Base-by-base conservation (phyloP, 352 stramenopile species). In the Peronosclerospora sorghi region DNA sequence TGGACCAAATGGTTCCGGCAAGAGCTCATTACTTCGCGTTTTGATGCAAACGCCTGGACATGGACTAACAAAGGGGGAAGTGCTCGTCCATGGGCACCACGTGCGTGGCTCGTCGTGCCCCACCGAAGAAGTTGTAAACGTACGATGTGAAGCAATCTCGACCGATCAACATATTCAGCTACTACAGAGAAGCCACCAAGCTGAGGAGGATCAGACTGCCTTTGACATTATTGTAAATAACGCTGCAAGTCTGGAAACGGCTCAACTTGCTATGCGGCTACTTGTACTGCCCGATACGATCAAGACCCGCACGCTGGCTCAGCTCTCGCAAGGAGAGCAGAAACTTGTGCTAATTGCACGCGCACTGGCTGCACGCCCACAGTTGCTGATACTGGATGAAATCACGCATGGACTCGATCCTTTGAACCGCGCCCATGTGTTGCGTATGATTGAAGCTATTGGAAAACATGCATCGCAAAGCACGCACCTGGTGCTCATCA, bases 271-370 rank as follows among this genome's bases (percentile, higher is more conserved):
- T 6, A 54, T 59, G 18, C 40, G 51, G 13, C 44, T 86, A 2
- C 39, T 86, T 28, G 48, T 21, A 12, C 53, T 86, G 9, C 48
- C 56, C 1, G 38, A 44, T 17, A 39, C 61, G 12, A 49, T 82
- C 13, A 42, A 62, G 15, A 48, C 53, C 1, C 66, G 68, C 34
- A 47, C 46, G 15, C 84, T 97, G 23, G 50, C 59, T 8, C 51
- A 78, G 4, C 62, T 97, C 6, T 95, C 84, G 12, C 86, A 96
- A 49, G 89, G 89, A 19, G 68, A 96, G 49, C 89, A 97, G 68
- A 95, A 95, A 50, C 56, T 97, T 0, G 68, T 93, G 8, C 61
- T 96, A 21, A 81, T 97, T 45, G 85, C 80, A 23, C 72, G 68
- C 2, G 74, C 86, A 1, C 45, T 97, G 32, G 82, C 80, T 0